These are phyloP conservation scores for Penicillium lividum DNA, from an alignment of 495 filamentous ascomycete genomes.

Conservation along the genomic window DNA sequence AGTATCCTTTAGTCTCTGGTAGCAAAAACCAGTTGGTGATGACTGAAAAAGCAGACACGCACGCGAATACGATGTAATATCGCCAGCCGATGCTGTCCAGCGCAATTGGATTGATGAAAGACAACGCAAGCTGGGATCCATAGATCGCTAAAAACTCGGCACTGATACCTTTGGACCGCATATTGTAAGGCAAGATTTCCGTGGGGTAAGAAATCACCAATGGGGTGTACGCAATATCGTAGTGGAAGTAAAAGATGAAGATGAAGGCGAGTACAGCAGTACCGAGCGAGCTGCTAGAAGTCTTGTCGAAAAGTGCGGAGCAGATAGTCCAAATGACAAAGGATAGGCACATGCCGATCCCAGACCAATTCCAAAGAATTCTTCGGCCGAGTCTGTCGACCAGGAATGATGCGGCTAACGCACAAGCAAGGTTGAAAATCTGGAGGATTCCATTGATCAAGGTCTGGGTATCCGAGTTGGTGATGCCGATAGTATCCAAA, in stretches of 20 bases:
- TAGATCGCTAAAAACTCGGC: conserved; percentile 34
- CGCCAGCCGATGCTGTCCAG: conserved; percentile 57
- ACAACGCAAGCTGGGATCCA: conserved; percentile 50
- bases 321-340: conserved; percentile 58
- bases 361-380: conserved; percentile 55
- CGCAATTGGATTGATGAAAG: conserved; percentile 61
- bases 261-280: conserved; percentile 58
- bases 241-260: conserved; percentile 57
- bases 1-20: conserved; percentile 62
- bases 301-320: conserved; percentile 52
- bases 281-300: conserved; percentile 40
- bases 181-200: conserved; percentile 65
- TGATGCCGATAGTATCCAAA: conserved; percentile 39
- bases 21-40: conserved; percentile 60
- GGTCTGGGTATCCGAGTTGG: conserved; percentile 25
- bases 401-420: conserved; percentile 50
- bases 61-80: conserved; percentile 60
- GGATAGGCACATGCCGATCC: conserved; percentile 55
- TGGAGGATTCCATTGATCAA: conserved; percentile 30
- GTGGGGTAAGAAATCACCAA: conserved; percentile 60
- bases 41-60: conserved; percentile 50
- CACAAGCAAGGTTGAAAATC: conserved; percentile 47
- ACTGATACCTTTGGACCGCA: conserved; percentile 64
- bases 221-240: conserved; percentile 59
- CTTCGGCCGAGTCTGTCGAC: conserved; percentile 60